phyloP scores from a whole-genome alignment of 106 monocot species.

The Acanthochlamys bracteata region DNA sequence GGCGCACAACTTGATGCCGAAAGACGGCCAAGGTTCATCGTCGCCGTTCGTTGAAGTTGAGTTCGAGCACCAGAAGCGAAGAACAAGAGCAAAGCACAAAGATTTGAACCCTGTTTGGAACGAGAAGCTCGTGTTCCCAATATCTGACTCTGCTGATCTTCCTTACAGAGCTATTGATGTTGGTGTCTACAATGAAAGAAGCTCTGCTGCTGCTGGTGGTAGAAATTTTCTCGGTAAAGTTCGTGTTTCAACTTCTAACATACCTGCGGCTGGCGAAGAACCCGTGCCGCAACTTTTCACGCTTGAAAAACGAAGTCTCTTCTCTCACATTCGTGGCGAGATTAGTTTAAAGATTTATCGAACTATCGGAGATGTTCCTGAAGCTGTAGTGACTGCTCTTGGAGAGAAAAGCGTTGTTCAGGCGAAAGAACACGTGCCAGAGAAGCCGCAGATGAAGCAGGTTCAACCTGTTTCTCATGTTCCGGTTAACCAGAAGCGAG shows the following conservation, averaged over 20 bases:
- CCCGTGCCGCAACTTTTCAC: conserved; percentile 42
- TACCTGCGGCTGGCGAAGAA: conserved; percentile 46
- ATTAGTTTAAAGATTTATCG: conserved; percentile 61
- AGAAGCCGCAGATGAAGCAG: conserved; percentile 9
- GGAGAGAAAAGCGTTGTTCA: neutral
- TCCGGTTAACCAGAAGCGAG: neutral
- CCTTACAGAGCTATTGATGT: conserved; percentile 68
- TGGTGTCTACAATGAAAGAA: conserved; percentile 40
- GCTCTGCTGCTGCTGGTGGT: conserved; percentile 6
- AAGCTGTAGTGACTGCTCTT: neutral
- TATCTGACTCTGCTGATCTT: conserved; percentile 42
- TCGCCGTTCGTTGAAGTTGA: conserved; percentile 73
- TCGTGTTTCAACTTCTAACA: conserved; percentile 28
- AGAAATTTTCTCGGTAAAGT: conserved; percentile 64
- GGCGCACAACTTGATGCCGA: conserved; percentile 73
- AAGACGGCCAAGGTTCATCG: conserved; percentile 78
- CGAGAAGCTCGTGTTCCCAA: conserved; percentile 49
- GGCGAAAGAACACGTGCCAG: conserved; percentile 13
- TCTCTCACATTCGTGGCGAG: conserved; percentile 71
- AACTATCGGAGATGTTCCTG: neutral
- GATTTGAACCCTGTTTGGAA: conserved; percentile 85
- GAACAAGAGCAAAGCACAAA: conserved; percentile 39
- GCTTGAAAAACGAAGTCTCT: conserved; percentile 59
- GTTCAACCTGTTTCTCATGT: neutral
- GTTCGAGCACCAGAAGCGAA: conserved; percentile 62